These are phyloP conservation scores for Cordyceps sp. DNA, from an alignment of 2,329 filamentous ascomycete genomes.

Conservation along the genomic window DNA sequence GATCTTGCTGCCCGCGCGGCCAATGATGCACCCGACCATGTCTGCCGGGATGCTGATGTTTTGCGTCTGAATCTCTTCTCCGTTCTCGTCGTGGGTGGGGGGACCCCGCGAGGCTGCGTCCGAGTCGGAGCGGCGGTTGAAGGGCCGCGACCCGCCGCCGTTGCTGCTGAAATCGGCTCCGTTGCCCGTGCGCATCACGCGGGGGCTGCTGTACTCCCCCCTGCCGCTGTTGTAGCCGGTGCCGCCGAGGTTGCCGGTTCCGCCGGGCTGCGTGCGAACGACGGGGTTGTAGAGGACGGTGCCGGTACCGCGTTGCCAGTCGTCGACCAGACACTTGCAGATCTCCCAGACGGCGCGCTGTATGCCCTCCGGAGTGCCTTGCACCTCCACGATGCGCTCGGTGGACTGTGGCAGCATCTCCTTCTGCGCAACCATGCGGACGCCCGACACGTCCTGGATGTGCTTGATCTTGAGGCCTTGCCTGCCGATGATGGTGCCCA, in stretches of 20 bases:
- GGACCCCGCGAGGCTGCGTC: slow-evolving; percentile 68
- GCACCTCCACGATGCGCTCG: slow-evolving; percentile 92
- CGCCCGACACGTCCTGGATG: slow-evolving; percentile 90
- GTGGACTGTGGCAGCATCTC: slow-evolving; percentile 99
- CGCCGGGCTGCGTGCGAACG: slow-evolving; percentile 60
- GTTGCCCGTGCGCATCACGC: slow-evolving; percentile 90
- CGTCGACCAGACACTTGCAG: slow-evolving; percentile 93
- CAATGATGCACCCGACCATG: slow-evolving; percentile 99
- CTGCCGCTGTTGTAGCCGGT: slow-evolving; percentile 19
- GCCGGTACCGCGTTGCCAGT: slow-evolving; percentile 92
- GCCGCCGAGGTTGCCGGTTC: slow-evolving; percentile 25
- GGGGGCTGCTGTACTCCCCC: slow-evolving; percentile 41
- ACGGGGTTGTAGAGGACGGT: slow-evolving; percentile 96
- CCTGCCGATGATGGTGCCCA: slow-evolving; percentile 97
- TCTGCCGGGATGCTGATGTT: slow-evolving; percentile 99
- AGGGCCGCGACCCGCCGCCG: slow-evolving; percentile 49
- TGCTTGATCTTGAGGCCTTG: slow-evolving; percentile 98
- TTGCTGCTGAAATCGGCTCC: slow-evolving; percentile 97
- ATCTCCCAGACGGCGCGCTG: slow-evolving; percentile 98
- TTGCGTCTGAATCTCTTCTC: slow-evolving; percentile 94
- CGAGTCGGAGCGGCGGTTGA: slow-evolving; percentile 66
- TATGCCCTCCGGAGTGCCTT: slow-evolving; percentile 86
- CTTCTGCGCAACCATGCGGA: slow-evolving; percentile 98
- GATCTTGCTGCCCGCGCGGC: slow-evolving; percentile 88
- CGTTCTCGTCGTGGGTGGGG: slow-evolving; percentile 84